These are phyloP conservation scores for Uncinocarpus reesii DNA, from an alignment of 2,329 filamentous ascomycete genomes.

Conservation along the genomic window DNA sequence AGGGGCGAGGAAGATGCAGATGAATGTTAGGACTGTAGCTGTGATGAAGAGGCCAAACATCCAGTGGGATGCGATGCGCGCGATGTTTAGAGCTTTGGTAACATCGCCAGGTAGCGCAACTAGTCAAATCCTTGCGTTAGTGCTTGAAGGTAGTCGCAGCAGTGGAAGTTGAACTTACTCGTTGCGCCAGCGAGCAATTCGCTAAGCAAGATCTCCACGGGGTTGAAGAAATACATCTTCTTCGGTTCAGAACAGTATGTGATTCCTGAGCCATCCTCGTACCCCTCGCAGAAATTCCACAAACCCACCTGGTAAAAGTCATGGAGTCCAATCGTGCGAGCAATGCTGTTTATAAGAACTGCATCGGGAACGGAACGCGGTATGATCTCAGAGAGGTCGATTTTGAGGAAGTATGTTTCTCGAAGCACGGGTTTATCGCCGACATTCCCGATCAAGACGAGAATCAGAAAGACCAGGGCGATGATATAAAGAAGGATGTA, in stretches of 20 bases:
- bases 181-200: conserved; percentile 74
- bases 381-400: conserved; percentile 74
- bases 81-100: conserved; percentile 60
- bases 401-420: conserved; percentile 71
- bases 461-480: conserved; percentile 65
- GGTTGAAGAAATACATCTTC: conserved; percentile 81
- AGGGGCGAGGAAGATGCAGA: conserved; percentile 58
- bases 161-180: conserved; percentile 39
- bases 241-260: conserved; percentile 63
- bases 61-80: conserved; percentile 63
- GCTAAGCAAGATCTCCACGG: conserved; percentile 65
- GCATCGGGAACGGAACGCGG: conserved; percentile 61
- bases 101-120: conserved; percentile 68
- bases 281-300: conserved; percentile 89
- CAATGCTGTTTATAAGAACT: conserved; percentile 73
- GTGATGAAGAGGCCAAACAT: conserved; percentile 86
- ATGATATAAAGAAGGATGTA: conserved; percentile 63
- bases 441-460: conserved; percentile 70
- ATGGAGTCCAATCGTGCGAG: conserved; percentile 73
- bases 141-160: background rate
- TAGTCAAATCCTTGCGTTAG: conserved; percentile 21
- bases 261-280: conserved; percentile 54
- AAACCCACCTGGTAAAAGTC: conserved; percentile 91
- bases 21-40: conserved; percentile 56
- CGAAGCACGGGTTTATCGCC: conserved; percentile 51